Evolutionary conservation across 495 filamentous ascomycete genomes (phyloP), one percentile per base, ranked within the genome.

Genomic region (Usnea hakonensis): DNA sequence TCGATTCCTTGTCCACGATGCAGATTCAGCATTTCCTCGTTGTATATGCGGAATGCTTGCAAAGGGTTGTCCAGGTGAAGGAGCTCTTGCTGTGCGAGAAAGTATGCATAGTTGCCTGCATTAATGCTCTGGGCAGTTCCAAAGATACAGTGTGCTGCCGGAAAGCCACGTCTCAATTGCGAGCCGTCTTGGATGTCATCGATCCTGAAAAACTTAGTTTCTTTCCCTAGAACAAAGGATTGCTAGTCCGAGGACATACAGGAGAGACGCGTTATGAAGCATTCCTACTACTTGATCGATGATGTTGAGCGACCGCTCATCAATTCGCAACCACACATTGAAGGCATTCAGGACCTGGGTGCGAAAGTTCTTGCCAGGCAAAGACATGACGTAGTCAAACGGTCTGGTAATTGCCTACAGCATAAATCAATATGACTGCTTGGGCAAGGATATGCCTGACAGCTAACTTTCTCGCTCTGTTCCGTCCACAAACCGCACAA

Each of bases 61-160:
- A 19, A 54, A 10, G n/a, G 35, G 65, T 64, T 74, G 9, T 71
- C 63, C 54, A 82, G 61, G n/a, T 72, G 67, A 6, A 62, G 53
- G 14, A 81, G 63, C 36, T 79, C 75, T 65, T 89, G 85, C 35
- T 96, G 79, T 1, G 93, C 93, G 60, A 83, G 80, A 69, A 97
- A 97, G 77, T 96, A 96, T 59, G 95, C 83, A 73, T 96, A 97
- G 76, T 97, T 97, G 55, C 91, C 90, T 32, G 85, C 88, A 77
- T 97, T 97, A 72, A 97, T 95, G 43, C 91, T 96, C 71, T 97
- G 92, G 6, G 93, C 88, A 1, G 88, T 87, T 63, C 93, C 93
- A 70, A 93, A 97, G 64, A 97, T 96, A 69, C 79, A 84, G 75
- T 97, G 91, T 1, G 93, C 90, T 35, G 95, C 93, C 9, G 93